Conservation (phyloP, 208 protist genomes). For the Leishmania lainsoni region DNA sequence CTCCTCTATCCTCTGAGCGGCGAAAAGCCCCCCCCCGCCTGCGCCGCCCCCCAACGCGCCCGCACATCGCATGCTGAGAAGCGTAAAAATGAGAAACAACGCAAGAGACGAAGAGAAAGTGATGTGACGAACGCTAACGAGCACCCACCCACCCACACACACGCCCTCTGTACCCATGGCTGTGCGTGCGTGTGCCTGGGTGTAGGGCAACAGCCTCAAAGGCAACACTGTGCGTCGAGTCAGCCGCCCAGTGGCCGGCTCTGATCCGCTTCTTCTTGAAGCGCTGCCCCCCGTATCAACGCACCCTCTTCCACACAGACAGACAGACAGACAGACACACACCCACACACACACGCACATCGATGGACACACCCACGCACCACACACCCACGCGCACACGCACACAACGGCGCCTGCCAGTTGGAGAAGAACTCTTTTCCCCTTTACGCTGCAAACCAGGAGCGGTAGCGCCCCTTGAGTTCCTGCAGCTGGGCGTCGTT, state of each 20-base stretch:
- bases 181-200: not conserved
- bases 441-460: constrained; percentile 69
- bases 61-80: not conserved
- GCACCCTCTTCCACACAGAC: not conserved
- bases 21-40: not conserved
- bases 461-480: constrained; percentile 80
- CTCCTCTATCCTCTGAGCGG: not conserved
- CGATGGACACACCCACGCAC: constrained; percentile 13
- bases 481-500: constrained; percentile 80
- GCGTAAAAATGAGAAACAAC: not conserved
- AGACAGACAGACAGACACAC: too few species aligned
- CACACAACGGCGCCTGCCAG: not conserved
- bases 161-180: not conserved
- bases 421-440: not conserved
- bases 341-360: constrained; percentile 11
- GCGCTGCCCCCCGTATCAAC: not conserved
- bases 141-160: constrained; percentile 2
- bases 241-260: not conserved
- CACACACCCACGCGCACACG: constrained; percentile 6
- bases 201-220: not conserved
- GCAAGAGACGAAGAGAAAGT: not conserved
- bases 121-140: not conserved
- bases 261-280: not conserved
- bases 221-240: not conserved
- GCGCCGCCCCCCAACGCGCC: not conserved